A percentile compares a stretch with the other conserved stretches of the same genome.
These are phyloP conservation scores for Lobosporangium transversale DNA, from an alignment of 192 early-diverging fungal genomes.

Conservation along the genomic window DNA sequence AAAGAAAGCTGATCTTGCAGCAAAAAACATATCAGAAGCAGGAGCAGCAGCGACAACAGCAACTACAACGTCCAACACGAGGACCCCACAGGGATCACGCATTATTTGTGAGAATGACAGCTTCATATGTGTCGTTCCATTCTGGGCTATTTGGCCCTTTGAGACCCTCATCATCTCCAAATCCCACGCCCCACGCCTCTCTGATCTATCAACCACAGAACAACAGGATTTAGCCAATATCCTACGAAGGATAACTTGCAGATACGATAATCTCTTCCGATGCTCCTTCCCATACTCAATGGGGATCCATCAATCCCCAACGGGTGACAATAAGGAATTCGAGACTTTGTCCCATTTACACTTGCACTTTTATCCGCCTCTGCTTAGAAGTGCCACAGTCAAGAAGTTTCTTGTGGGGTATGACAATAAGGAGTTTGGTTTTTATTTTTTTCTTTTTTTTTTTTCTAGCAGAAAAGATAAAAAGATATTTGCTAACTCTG, in stretches of 20 bases:
- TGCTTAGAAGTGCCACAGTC: conserved; percentile 88
- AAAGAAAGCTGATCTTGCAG: conserved; percentile 13
- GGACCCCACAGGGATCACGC: conserved; percentile 62
- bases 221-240: conserved; percentile 78
- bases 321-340: conserved; percentile 61
- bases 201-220: conserved; percentile 61
- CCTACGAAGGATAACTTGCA: conserved; percentile 77
- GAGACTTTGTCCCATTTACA: conserved; percentile 79
- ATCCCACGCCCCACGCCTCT: conserved; percentile 66
- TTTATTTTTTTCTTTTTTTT: background rate
- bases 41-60: background rate
- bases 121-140: conserved; percentile 89
- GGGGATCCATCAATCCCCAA: conserved; percentile 92
- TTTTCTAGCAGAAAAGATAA: background rate
- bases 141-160: conserved; percentile 98
- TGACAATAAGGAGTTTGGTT: conserved; percentile 54
- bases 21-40: conserved; percentile 2
- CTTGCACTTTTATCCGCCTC: conserved; percentile 95
- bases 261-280: conserved; percentile 94
- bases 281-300: conserved; percentile 96
- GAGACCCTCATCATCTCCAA: conserved; percentile 89
- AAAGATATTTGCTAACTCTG: background rate
- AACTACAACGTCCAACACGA: conserved; percentile 7
- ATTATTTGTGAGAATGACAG: conserved; percentile 83
- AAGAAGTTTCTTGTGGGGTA: conserved; percentile 97